Base-by-base conservation (phyloP, 352 stramenopile species). In the Thalassiosira livingstoniorum region DNA sequence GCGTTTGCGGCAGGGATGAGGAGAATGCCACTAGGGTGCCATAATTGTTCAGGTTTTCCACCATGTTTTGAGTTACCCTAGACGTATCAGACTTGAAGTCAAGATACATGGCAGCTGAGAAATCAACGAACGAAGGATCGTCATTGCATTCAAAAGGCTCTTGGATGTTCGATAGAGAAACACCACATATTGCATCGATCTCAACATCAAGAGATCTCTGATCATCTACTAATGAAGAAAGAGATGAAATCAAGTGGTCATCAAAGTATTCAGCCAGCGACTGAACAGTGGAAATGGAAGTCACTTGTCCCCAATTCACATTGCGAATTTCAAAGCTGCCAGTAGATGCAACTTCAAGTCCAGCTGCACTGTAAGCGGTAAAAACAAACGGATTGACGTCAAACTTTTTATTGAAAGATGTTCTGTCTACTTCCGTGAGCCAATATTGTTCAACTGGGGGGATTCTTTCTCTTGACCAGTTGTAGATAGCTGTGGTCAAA, bases 321-420 rank as follows among this genome's bases (percentile, higher is more conserved):
- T 66, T 51, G 47, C n/a, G 21, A 39, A 69, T 27, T 31, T 39
- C n/a, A 13, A 69, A 43, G 15, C 43, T 43, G 32, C 61, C 61
- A 21, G 23, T 25, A 2, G 23, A 31, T 32, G 61, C 55, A 11
- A 69, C 34, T 54, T 39, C 39, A 55, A 42, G 21, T 21, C 31
- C 61, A n/a, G 63, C 2, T 15, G 53, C 43, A 18, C 10, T 47
- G 43, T 29, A 39, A 27, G 4, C 21, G 3, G 39, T n/a, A 18
- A 58, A 25, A 31, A 25, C 27, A 43, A 60, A 71, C 13, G 63
- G 63, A n/a, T 71, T 47, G 37, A 29, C 47, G 31, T 25, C 43
- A 5, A 18, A 25, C 4, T 4, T n/a, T 11, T 45, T 60, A 51
- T 51, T 34, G 31, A 71, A 71, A 31, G 63, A 71, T 2, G 37